Percentiles rank a stretch among this genome's conserved stretches.
Conservation (phyloP, 2,329 filamentous ascomycete species). For the Microsporum canis region DNA sequence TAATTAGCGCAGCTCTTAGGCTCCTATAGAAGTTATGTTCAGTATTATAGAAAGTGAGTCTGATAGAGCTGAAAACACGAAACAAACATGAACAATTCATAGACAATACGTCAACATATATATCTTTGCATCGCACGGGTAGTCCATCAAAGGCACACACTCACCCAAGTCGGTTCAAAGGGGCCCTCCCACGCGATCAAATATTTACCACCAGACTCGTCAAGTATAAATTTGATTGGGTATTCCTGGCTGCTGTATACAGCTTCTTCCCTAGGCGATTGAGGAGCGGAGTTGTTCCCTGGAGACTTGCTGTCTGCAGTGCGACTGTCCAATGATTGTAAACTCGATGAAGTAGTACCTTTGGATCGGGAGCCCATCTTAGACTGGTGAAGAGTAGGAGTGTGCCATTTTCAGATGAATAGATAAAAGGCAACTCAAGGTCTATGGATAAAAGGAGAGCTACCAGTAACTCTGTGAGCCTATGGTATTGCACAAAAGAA, state of each 20-base stretch:
- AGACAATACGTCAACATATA: not conserved
- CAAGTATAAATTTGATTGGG: constrained; percentile 27
- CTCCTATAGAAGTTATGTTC: constrained; percentile 18
- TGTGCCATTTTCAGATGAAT: not conserved
- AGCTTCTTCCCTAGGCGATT: constrained; percentile 3
- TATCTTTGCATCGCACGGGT: not conserved
- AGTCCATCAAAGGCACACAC: constrained; percentile 12
- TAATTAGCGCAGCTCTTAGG: constrained; percentile 27
- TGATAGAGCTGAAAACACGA: not conserved
- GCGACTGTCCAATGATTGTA: not conserved
- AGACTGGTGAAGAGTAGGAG: not conserved
- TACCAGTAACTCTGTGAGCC: not conserved
- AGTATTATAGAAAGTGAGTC: not conserved
- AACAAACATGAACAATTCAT: not conserved
- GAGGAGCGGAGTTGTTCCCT: not conserved
- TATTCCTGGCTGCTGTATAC: constrained; percentile 23
- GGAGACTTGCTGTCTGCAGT: not conserved
- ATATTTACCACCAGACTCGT: constrained; percentile 26
- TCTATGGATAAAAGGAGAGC: not conserved
- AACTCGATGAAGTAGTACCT: not conserved
- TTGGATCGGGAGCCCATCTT: not conserved
- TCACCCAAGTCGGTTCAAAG: constrained; percentile 30
- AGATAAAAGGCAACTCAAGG: not conserved
- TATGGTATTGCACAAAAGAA: not conserved
- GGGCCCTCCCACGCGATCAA: constrained; percentile 31